Evolutionary conservation across 1,284 basidiomycete species (phyloP), one percentile per base, ranked within the genome.

Genomic region (Rhodofomes roseus): DNA sequence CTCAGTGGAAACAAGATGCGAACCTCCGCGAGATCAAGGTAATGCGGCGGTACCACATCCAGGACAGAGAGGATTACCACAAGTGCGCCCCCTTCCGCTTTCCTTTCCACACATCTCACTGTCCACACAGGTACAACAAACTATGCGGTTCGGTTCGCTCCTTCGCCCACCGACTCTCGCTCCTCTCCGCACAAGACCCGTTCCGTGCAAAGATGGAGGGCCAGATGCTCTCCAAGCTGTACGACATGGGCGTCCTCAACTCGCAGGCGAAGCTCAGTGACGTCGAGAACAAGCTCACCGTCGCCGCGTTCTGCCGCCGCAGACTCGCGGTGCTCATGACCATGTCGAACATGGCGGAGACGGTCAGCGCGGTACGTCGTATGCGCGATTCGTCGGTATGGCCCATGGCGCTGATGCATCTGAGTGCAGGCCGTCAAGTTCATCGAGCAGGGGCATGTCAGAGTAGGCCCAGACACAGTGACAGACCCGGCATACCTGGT

Each of bases 401-500:
- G 29, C 12, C 23, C 18, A n/a, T 5, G 20, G 18, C 22, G 50
- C 31, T 36, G 29, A 22, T 23, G 31, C 31, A 11, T 4, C 31
- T 34, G 31, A n/a, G 4, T 43, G 36, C 68, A 96, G 94, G 97
- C 96, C 9, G 93, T 93, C 51, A 93, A 93, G 70, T 98, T 97
- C 71, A 93, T 99, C 64, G 97, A 99, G 74, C 96, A 99, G 75
- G 97, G 97, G 0, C 96, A 99, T 74, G 89, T 99, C 64, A 89
- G 97, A 36, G 95, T 99, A 14, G 97, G 97, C 6, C 95, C 97
- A 27, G 93, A 98, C 68, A 93, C 93, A 0, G 89, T 99, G 69
- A 96, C 92, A 0, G 97, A 99, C 74, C 97, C 97, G 1, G 97
- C 96, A 1, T 98, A 92, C 77, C 83, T 99, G 60, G 95, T 99